Base-by-base conservation (phyloP, 306 rosid species). In the Castanea mollissima region DNA sequence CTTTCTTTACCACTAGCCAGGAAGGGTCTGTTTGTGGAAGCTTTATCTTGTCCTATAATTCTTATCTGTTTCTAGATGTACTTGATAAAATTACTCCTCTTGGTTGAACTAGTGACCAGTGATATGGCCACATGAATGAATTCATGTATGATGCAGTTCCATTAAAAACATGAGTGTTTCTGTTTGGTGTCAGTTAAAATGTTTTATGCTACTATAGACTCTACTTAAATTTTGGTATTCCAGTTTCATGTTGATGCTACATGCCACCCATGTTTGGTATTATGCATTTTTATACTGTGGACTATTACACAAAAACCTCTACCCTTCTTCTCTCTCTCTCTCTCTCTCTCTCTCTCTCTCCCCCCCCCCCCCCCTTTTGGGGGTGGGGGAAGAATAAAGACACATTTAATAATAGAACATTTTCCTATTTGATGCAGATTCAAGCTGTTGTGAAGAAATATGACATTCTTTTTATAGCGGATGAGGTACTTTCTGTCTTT, bases 381-480 rank as follows among this genome's bases (percentile, higher is more conserved):
- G 46, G 7, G 49, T 76, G 11, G 51, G 11, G 55, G 34, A 18
- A 54, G 71, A 35, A 21, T 18, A 65, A 44, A 41, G 55, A 49
- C 3, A 23, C 59, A 27, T 74, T 56, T 38, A 62, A 67, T 55
- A 57, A 57, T 27, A 70, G 35, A 23, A 5, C 57, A 51, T 86
- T 79, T 85, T 85, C 52, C 55, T 87, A 70, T 70, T 55, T 74
- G 55, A 5, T 84, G 86, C 84, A 95, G 99, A 78, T 95, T 85
- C 99, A 95, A 91, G 92, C 94, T 15, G 84, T 95, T 20, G 79
- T 95, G 78, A 95, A 93, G 90, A 93, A 95, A 91, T 93, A 93
- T 81, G 99, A 91, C 86, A 93, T 95, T 82, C 98, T 95, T 81
- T 88, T 95, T 71, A 93, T 95, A 82, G 98, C 97, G 6, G 98